These are phyloP conservation scores for Irpex sp. DNA, from an alignment of 1,284 basidiomycete genomes.

Conservation along the genomic window DNA sequence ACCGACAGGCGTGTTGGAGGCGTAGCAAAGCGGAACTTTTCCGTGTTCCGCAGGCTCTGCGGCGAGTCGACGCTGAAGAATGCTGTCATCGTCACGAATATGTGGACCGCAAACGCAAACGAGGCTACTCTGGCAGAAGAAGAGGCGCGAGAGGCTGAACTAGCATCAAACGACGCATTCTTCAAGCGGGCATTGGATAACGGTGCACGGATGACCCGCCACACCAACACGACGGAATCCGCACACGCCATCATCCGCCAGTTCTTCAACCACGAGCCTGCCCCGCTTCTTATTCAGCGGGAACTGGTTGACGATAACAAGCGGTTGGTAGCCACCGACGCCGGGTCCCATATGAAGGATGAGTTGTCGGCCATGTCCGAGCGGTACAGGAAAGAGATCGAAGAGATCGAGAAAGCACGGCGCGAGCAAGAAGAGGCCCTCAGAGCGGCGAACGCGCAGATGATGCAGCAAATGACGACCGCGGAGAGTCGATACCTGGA, in stretches of 20 bases:
- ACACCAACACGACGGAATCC: conserved; percentile 13
- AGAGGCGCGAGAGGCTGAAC: conserved; percentile 8
- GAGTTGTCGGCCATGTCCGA: conserved; percentile 9
- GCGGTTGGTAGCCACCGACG: conserved; percentile 9
- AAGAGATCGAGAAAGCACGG: conserved; percentile 4
- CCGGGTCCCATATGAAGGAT: conserved; percentile 7
- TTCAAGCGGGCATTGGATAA: conserved; percentile 15
- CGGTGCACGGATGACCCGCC: conserved; percentile 12
- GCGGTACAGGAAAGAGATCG: conserved; percentile 12
- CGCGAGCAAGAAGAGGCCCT: background rate
- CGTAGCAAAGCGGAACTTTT: conserved; percentile 42
- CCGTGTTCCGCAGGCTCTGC: conserved; percentile 44
- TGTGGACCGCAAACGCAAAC: conserved; percentile 33
- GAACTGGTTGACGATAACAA: conserved; percentile 16
- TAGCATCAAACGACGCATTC: conserved; percentile 8
- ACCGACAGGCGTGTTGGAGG: conserved; percentile 45
- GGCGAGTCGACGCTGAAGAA: conserved; percentile 41
- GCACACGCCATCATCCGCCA: conserved; percentile 12
- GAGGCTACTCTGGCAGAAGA: background rate
- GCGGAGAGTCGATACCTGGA: background rate
- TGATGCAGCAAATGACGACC: background rate
- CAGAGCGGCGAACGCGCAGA: background rate
- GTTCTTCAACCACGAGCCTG: conserved; percentile 10
- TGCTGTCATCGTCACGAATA: conserved; percentile 45
- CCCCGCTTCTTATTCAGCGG: conserved; percentile 11